These are phyloP conservation scores for Eutrema yunnanense DNA, from an alignment of 345 rosid species.

Conservation along the genomic window DNA sequence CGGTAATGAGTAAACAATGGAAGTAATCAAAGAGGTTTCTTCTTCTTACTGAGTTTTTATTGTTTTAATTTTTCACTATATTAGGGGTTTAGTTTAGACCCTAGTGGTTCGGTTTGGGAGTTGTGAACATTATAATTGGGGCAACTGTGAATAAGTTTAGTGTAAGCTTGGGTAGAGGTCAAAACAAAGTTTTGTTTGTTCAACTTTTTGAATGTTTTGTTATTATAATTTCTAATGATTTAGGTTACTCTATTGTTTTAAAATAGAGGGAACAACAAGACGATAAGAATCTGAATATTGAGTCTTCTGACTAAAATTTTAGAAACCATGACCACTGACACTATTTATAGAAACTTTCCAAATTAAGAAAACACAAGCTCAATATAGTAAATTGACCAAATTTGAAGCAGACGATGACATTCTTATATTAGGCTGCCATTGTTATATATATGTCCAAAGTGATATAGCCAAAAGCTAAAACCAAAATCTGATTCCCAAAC, in stretches of 20 bases:
- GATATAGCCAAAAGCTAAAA: background rate
- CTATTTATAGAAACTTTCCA: background rate
- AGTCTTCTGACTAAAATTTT: background rate
- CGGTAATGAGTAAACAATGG: background rate
- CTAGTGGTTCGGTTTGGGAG: background rate
- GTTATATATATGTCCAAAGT: background rate
- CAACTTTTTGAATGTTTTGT: background rate
- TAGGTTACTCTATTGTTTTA: background rate
- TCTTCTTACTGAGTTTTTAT: background rate
- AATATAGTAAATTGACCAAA: background rate
- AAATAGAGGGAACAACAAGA: background rate
- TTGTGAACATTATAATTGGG: conserved; percentile 2
- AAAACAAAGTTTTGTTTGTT: background rate
- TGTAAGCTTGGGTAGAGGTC: conserved; percentile 4
- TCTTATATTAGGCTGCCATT: background rate
- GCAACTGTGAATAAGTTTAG: conserved; percentile 12
- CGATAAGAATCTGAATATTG: background rate
- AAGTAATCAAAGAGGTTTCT: background rate
- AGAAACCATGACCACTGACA: background rate
- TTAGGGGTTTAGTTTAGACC: background rate
- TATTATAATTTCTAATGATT: background rate
- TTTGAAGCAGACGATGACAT: background rate
- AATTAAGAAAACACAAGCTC: background rate
- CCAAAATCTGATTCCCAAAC: conserved; percentile 1
- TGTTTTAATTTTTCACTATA: background rate